Evolutionary conservation across 2,329 filamentous ascomycete species (phyloP).

Genomic region (Colletotrichum falcatum): DNA sequence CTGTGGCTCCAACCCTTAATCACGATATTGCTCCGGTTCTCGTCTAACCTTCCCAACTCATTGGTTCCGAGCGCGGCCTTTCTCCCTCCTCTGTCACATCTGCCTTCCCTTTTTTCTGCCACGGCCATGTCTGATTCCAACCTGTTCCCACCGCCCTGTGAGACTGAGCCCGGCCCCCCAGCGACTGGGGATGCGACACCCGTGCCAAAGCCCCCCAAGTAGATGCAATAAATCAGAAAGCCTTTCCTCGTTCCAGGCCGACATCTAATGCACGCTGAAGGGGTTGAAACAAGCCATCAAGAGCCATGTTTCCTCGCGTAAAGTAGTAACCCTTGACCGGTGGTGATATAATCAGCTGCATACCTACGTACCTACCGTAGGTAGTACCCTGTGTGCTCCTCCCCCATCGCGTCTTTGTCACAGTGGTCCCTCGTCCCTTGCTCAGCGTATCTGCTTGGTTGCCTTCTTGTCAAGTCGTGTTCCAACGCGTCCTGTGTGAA

Average conservation of each 20-base stretch:
- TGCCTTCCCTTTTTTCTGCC: slow-evolving; percentile 29
- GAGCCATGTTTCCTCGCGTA: slow-evolving; percentile 34
- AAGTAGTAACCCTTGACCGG: slow-evolving; percentile 23
- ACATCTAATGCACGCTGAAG: slow-evolving; percentile 16
- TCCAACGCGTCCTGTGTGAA: slow-evolving; percentile 10
- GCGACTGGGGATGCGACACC: slow-evolving; percentile 18
- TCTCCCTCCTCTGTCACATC: neutral
- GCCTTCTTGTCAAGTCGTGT: slow-evolving; percentile 7
- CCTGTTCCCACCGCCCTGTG: slow-evolving; percentile 5
- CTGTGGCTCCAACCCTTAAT: slow-evolving; percentile 20
- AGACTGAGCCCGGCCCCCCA: slow-evolving; percentile 18
- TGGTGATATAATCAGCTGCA: slow-evolving; percentile 17
- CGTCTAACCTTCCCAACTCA: slow-evolving; percentile 8
- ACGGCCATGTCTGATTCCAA: slow-evolving; percentile 12
- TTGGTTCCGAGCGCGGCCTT: slow-evolving; percentile 22
- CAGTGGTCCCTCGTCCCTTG: slow-evolving; percentile 3
- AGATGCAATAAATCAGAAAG: neutral
- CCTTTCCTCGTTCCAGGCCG: slow-evolving; percentile 11
- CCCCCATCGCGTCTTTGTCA: neutral
- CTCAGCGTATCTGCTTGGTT: neutral
- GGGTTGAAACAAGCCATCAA: slow-evolving; percentile 38
- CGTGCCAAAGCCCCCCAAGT: slow-evolving; percentile 3
- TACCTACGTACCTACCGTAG: too few species aligned
- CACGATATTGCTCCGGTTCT: slow-evolving; percentile 19
- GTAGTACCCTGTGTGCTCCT: neutral